These are phyloP conservation scores for Niveomyces coronatus DNA, from an alignment of 2,329 filamentous ascomycete species.

Conservation along the genomic window DNA sequence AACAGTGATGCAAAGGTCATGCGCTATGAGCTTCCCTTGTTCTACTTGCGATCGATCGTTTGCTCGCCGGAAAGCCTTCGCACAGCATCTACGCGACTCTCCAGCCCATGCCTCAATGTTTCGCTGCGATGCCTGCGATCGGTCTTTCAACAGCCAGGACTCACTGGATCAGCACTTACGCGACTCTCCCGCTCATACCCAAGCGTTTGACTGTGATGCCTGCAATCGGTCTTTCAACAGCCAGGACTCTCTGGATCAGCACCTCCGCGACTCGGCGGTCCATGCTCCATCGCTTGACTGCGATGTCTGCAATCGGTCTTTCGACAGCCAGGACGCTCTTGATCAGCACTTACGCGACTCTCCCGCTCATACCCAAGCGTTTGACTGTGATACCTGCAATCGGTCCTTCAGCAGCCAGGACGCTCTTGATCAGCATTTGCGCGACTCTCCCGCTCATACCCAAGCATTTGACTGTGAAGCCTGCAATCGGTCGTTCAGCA, in stretches of 20 bases:
- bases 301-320: not conserved
- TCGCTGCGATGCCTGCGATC: not conserved
- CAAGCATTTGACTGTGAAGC: not conserved
- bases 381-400: conserved; percentile 2
- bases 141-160: not conserved
- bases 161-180: not conserved
- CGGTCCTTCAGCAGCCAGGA: not conserved
- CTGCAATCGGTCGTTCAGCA: conserved; percentile 2
- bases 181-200: not conserved
- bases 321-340: not conserved
- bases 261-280: not conserved
- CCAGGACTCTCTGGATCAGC: not conserved
- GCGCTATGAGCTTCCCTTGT: not conserved
- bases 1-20: not conserved
- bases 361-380: not conserved
- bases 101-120: not conserved
- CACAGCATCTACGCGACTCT: not conserved
- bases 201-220: not conserved
- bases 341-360: not conserved
- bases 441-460: not conserved
- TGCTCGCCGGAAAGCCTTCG: not conserved
- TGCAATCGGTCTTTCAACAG: not conserved
- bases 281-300: not conserved
- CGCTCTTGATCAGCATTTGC: conserved; percentile 1
- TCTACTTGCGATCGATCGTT: not conserved